Conservation (phyloP, 257 asterid genomes). For the Prunella vulgaris region DNA sequence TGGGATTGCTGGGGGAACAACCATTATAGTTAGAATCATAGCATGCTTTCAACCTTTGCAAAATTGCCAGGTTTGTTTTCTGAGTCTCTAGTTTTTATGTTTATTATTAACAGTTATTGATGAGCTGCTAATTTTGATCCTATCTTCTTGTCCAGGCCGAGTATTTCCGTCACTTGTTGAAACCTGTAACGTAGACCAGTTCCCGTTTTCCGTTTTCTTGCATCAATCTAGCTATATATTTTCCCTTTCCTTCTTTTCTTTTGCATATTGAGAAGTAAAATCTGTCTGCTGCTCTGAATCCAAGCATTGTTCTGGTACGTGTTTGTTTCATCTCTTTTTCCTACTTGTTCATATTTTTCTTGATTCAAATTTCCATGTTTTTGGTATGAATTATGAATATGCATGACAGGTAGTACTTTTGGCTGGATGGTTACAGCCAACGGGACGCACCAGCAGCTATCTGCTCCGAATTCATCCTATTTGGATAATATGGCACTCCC, state of each 20-base stretch:
- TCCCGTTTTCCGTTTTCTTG: slow-evolving; percentile 24
- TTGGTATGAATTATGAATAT: slow-evolving; percentile 10
- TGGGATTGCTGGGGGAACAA: slow-evolving; percentile 73
- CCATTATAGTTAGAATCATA: slow-evolving; percentile 74
- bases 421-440: slow-evolving; percentile 55
- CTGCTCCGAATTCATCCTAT: slow-evolving; percentile 41
- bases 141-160: slow-evolving; percentile 57
- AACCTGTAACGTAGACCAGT: slow-evolving; percentile 81
- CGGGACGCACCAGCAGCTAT: slow-evolving; percentile 40
- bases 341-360: slow-evolving; percentile 21
- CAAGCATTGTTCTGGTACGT: slow-evolving; percentile 45
- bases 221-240: slow-evolving; percentile 43
- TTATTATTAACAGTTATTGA: not conserved
- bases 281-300: slow-evolving; percentile 28
- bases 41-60: slow-evolving; percentile 85
- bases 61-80: slow-evolving; percentile 72
- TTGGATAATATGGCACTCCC: slow-evolving; percentile 38
- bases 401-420: slow-evolving; percentile 40
- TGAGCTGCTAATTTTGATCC: slow-evolving; percentile 21
- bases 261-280: slow-evolving; percentile 27
- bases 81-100: no score
- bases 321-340: not conserved
- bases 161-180: slow-evolving; percentile 85
- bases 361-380: slow-evolving; percentile 7
- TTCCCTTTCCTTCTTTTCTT: slow-evolving; percentile 28